Percentiles rank a stretch among this genome's conserved stretches.
Evolutionary conservation across 2,329 filamentous ascomycete genomes (phyloP).

Genomic region (Ophiostoma fasciatum): DNA sequence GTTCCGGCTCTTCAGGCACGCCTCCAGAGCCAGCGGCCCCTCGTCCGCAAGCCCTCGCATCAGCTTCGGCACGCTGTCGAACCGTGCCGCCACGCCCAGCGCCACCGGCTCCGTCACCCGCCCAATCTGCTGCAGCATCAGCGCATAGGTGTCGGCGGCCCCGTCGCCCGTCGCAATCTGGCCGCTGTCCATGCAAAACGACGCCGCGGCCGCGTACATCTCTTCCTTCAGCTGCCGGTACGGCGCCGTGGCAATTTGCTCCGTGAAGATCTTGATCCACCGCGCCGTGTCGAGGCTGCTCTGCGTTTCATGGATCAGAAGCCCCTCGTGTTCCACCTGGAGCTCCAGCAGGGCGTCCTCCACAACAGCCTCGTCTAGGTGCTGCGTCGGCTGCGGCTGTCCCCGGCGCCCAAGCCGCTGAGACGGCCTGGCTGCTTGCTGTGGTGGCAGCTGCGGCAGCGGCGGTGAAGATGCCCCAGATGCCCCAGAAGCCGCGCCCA

Average conservation of each 20-base stretch:
- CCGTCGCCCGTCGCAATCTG: conserved; percentile 59
- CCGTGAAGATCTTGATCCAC: conserved; percentile 61
- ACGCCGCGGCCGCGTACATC: conserved; percentile 34
- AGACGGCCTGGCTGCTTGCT: conserved; percentile 12
- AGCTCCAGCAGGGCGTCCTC: conserved; percentile 58
- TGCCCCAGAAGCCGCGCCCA: conserved; percentile 10
- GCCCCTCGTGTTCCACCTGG: conserved; percentile 47
- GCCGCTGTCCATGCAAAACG: conserved; percentile 67
- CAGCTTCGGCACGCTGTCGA: conserved; percentile 40
- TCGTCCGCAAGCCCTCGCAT: conserved; percentile 40
- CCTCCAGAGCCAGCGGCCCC: conserved; percentile 48
- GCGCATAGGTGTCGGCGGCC: conserved; percentile 50
- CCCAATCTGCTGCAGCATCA: conserved; percentile 62
- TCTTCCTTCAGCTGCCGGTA: conserved; percentile 45
- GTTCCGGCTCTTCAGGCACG: conserved; percentile 42
- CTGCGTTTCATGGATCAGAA: conserved; percentile 55
- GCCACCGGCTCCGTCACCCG: conserved; percentile 60
- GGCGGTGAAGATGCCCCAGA: no score
- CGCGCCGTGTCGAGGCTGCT: conserved; percentile 48
- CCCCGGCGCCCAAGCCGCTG: conserved; percentile 14
- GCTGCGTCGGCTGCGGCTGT: conserved; percentile 28
- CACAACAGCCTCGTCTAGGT: conserved; percentile 51
- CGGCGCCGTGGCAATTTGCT: conserved; percentile 63
- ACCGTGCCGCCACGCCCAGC: conserved; percentile 50
- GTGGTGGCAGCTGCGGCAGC: no score